Percentiles rank a stretch among this genome's conserved stretches.
These are phyloP conservation scores for Xylariaceae sp. DNA, from an alignment of 2,329 filamentous ascomycete genomes.

Conservation along the genomic window DNA sequence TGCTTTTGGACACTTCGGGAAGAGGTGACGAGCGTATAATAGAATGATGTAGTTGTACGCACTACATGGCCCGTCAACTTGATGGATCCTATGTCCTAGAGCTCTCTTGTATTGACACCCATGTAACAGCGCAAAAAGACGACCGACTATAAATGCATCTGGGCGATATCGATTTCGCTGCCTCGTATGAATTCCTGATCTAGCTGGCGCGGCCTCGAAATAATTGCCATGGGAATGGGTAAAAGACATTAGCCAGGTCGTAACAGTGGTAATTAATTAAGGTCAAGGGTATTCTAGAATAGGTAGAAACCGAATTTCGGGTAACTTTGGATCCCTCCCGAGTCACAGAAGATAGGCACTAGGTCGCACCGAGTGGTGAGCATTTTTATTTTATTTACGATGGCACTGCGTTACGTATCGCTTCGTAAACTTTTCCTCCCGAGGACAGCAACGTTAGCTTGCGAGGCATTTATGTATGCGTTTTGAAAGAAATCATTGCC, in stretches of 20 bases:
- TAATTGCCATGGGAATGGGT: too few relatives aligned
- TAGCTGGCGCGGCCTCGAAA: too few relatives aligned
- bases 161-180: neutral
- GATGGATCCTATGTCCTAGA: neutral
- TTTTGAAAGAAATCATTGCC: conserved; percentile 18
- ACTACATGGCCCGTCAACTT: neutral
- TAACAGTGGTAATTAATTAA: too few relatives aligned
- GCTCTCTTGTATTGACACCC: neutral
- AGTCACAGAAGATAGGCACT: too few relatives aligned
- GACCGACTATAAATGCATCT: too few relatives aligned
- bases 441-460: neutral
- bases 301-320: too few relatives aligned
- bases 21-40: neutral
- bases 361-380: too few relatives aligned
- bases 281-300: too few relatives aligned
- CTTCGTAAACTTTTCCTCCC: conserved; percentile 23
- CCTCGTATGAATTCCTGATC: too few relatives aligned
- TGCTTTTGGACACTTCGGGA: neutral
- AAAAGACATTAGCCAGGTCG: too few relatives aligned
- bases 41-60: neutral
- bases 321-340: too few relatives aligned
- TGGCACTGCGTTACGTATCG: conserved; percentile 16
- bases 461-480: conserved; percentile 12
- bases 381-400: neutral
- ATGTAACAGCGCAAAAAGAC: neutral